These are phyloP conservation scores for Lactarius evosmus DNA, from an alignment of 768 basidiomycete genomes.

Conservation along the genomic window DNA sequence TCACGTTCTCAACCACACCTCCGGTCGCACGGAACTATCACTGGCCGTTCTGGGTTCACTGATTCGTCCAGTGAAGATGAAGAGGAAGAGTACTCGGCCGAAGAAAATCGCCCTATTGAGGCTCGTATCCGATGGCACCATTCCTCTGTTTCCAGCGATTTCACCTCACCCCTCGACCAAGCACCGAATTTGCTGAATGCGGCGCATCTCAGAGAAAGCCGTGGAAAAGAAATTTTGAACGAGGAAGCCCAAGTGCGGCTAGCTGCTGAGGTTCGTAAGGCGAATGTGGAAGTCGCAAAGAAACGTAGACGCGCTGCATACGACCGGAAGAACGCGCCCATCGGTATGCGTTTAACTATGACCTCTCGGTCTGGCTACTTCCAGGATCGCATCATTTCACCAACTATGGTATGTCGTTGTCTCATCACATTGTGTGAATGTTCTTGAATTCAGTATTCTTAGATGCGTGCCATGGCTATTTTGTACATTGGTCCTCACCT, in stretches of 20 bases:
- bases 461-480: conserved; percentile 99
- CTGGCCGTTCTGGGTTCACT: neutral
- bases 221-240: conserved; percentile 9
- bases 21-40: neutral
- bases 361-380: conserved; percentile 92
- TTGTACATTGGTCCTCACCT: conserved; percentile 92
- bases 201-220: neutral
- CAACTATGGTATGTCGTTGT: conserved; percentile 83
- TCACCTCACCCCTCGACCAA: neutral
- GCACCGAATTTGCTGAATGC: neutral
- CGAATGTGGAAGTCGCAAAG: conserved; percentile 25
- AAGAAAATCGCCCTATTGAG: conserved; percentile 71
- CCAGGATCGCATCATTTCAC: conserved; percentile 90
- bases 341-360: conserved; percentile 91
- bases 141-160: conserved; percentile 6
- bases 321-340: conserved; percentile 42
- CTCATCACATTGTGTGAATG: conserved; percentile 9
- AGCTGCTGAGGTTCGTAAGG: conserved; percentile 21
- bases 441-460: conserved; percentile 13
- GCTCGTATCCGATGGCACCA: conserved; percentile 52
- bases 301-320: conserved; percentile 25
- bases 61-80: conserved; percentile 38
- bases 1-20: conserved; percentile 12
- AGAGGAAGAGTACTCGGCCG: conserved; percentile 36
- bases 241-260: conserved; percentile 20